phyloP scores from a whole-genome alignment of 2,329 filamentous ascomycete genomes.

The Ophiostoma populinum region DNA sequence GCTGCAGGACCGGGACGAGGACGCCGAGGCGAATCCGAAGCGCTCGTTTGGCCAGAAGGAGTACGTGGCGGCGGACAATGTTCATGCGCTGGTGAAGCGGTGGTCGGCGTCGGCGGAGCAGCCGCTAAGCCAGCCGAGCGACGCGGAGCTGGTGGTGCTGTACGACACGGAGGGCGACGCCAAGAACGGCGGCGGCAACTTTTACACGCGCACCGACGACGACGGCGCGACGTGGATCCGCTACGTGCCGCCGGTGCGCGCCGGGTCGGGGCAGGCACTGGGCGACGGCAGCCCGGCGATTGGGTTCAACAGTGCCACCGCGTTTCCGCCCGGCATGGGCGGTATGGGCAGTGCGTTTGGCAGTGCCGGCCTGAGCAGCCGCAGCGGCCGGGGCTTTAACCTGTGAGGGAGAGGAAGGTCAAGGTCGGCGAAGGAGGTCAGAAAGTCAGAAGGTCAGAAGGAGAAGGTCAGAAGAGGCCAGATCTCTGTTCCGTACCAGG shows the following conservation, averaged over 20 bases:
- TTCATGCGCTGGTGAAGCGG: constrained; percentile 24
- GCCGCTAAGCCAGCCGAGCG: no score
- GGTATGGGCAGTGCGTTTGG: not conserved
- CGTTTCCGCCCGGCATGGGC: not conserved
- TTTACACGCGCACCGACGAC: constrained; percentile 36
- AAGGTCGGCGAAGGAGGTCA: not conserved
- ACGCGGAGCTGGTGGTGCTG: constrained; percentile 60
- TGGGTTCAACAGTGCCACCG: not conserved
- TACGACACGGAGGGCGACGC: constrained; percentile 80
- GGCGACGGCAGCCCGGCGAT: not conserved
- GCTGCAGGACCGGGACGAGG: no score
- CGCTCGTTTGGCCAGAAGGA: no score
- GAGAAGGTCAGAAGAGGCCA: not conserved
- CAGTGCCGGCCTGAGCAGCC: not conserved
- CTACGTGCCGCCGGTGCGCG: constrained; percentile 28
- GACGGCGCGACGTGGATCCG: constrained; percentile 27
- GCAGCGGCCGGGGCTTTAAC: constrained; percentile 17
- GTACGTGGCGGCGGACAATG: no score
- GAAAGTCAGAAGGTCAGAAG: not conserved
- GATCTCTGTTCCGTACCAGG: no score
- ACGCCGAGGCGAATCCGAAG: no score
- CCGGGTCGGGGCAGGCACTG: not conserved
- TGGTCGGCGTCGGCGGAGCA: no score
- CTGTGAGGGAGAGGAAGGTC: not conserved
- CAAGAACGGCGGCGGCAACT: constrained; percentile 79